phyloP scores from a whole-genome alignment of 352 stramenopile species.

The Globisporangium polare region DNA sequence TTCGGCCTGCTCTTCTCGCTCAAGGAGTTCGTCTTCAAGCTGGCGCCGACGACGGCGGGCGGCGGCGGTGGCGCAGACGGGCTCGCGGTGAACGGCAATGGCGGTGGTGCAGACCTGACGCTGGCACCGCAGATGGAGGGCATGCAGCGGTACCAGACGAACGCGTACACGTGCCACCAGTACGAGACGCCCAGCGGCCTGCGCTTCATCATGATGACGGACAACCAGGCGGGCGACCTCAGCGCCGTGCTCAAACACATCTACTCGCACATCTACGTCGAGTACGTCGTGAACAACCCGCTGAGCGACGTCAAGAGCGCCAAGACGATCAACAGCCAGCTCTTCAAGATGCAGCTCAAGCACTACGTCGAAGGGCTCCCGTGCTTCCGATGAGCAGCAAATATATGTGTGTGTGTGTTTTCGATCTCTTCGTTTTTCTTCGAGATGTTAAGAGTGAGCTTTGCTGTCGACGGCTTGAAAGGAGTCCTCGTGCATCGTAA shows the following conservation, averaged over 20 bases:
- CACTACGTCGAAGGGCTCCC: slow-evolving; percentile 75
- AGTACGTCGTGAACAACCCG: slow-evolving; percentile 89
- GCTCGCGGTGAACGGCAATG: slow-evolving; percentile 15
- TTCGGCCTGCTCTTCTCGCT: slow-evolving; percentile 92
- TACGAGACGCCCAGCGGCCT: slow-evolving; percentile 89
- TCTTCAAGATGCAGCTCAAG: slow-evolving; percentile 67
- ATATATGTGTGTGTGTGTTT: neutral
- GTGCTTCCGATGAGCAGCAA: slow-evolving; percentile 49
- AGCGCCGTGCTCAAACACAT: slow-evolving; percentile 80
- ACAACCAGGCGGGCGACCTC: slow-evolving; percentile 84
- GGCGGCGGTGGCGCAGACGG: slow-evolving; percentile 12
- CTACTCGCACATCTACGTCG: slow-evolving; percentile 88
- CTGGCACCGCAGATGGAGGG: slow-evolving; percentile 31
- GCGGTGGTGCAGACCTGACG: slow-evolving; percentile 16
- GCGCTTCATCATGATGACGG: slow-evolving; percentile 90
- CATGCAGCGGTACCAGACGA: slow-evolving; percentile 83
- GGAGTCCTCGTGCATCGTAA: neutral
- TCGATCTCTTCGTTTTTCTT: neutral
- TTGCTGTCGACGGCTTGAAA: neutral
- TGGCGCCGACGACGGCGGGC: slow-evolving; percentile 38
- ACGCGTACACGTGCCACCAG: slow-evolving; percentile 89
- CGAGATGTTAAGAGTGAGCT: neutral
- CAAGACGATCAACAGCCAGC: slow-evolving; percentile 74
- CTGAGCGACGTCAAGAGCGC: slow-evolving; percentile 69
- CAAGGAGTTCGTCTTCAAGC: slow-evolving; percentile 86